phyloP scores from a whole-genome alignment of 1,139 yeast genomes.

The Meyerozyma elateridarum region DNA sequence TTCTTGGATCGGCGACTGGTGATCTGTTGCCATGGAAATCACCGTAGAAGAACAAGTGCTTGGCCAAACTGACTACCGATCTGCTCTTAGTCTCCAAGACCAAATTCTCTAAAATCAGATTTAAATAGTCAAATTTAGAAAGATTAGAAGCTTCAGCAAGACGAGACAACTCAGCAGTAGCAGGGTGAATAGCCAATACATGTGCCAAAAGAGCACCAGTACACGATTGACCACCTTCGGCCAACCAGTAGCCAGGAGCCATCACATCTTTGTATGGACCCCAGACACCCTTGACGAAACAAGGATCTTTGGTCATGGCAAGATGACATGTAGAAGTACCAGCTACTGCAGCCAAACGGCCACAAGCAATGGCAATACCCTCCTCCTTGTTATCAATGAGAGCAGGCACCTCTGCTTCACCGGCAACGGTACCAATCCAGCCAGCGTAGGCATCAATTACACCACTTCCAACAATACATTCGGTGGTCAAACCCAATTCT shows the following conservation, averaged over 20 bases:
- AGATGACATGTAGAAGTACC: constrained; percentile 98
- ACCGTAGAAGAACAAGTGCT: constrained; percentile 86
- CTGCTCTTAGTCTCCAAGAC: constrained; percentile 52
- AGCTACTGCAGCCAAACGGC: constrained; percentile 94
- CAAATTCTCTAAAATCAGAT: constrained; percentile 65
- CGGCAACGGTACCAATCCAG: constrained; percentile 98
- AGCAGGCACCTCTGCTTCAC: constrained; percentile 56
- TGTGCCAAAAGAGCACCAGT: constrained; percentile 93
- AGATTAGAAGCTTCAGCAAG: constrained; percentile 60
- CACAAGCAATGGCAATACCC: constrained; percentile 57
- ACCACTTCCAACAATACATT: constrained; percentile 87
- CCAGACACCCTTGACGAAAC: constrained; percentile 96
- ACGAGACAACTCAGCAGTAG: constrained; percentile 64
- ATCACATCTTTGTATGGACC: constrained; percentile 95
- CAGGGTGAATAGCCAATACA: constrained; percentile 87
- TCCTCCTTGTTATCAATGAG: constrained; percentile 34
- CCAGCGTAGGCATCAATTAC: constrained; percentile 98
- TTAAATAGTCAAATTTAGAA: constrained; percentile 79
- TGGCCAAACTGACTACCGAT: constrained; percentile 76
- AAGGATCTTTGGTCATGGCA: constrained; percentile 77
- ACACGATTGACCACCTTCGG: constrained; percentile 98
- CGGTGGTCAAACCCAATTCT: constrained; percentile 75
- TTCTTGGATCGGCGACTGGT: constrained; percentile 89
- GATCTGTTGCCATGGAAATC: constrained; percentile 96
- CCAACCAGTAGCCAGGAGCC: constrained; percentile 86